Percentiles rank a stretch among this genome's conserved stretches.
These are phyloP conservation scores for Tuber indicum DNA, from an alignment of 495 filamentous ascomycete species.

Conservation along the genomic window DNA sequence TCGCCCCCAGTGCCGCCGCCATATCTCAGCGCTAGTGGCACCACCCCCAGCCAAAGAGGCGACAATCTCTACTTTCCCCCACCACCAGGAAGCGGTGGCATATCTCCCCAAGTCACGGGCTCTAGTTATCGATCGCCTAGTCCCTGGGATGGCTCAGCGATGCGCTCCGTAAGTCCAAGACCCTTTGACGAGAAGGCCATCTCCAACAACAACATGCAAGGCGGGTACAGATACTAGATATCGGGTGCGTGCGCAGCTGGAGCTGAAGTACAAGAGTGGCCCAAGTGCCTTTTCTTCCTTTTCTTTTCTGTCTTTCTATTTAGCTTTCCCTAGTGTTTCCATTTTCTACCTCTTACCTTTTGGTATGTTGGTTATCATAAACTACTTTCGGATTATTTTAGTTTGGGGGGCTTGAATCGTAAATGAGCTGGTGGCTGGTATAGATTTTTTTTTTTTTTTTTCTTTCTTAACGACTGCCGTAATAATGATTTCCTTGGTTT, in stretches of 20 bases:
- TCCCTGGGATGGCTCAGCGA: slow-evolving; percentile 3
- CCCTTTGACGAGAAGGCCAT: slow-evolving; percentile 31
- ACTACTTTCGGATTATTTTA: not conserved
- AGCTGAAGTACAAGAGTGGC: not conserved
- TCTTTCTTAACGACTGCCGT: not conserved
- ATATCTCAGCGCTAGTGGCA: slow-evolving; percentile 20
- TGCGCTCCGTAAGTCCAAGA: slow-evolving; percentile 24
- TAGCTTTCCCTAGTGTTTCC: not conserved
- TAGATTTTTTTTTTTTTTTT: not conserved
- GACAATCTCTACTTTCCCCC: slow-evolving; percentile 16
- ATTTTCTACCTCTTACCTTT: not conserved
- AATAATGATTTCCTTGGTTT: not conserved
- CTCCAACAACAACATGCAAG: slow-evolving; percentile 9
- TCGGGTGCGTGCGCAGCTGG: not conserved
- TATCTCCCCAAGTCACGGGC: slow-evolving; percentile 20
- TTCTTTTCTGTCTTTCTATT: not conserved
- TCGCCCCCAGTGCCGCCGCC: slow-evolving; percentile 12
- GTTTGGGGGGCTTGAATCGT: not conserved
- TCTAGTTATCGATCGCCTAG: not conserved
- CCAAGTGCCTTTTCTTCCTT: not conserved
- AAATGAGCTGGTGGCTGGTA: not conserved
- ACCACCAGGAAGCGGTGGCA: slow-evolving; percentile 8
- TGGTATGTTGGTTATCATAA: not conserved
- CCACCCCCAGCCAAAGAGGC: not conserved
- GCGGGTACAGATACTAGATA: slow-evolving; percentile 28